These are phyloP conservation scores for Pseudogymnoascus sp. DNA, from an alignment of 2,329 filamentous ascomycete species.

Conservation along the genomic window DNA sequence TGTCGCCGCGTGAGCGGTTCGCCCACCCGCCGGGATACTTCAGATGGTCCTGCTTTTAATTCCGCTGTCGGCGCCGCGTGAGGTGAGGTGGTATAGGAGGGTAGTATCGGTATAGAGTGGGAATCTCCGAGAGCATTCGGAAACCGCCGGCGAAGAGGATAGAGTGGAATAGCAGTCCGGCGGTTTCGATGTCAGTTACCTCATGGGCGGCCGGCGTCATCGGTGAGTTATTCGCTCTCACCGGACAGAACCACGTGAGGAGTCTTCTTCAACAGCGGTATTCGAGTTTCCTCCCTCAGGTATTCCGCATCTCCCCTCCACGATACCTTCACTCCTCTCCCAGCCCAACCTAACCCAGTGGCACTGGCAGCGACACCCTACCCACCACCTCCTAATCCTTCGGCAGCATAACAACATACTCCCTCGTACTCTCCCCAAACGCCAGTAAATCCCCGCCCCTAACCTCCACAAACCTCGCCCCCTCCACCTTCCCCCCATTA, in stretches of 20 bases:
- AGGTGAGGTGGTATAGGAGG: not conserved
- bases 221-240: not conserved
- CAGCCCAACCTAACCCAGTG: not conserved
- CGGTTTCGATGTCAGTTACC: not conserved
- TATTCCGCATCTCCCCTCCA: not conserved
- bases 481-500: conserved; percentile 66
- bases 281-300: not conserved
- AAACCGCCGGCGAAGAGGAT: not conserved
- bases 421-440: conserved; percentile 80
- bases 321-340: not conserved
- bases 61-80: not conserved
- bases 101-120: not conserved
- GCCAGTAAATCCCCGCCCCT: conserved; percentile 80
- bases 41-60: conserved; percentile 17
- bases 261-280: not conserved
- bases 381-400: conserved; percentile 14
- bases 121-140: not conserved
- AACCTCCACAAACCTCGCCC: conserved; percentile 76
- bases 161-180: not conserved
- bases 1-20: not conserved
- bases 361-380: not conserved
- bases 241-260: not conserved
- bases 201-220: not conserved
- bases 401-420: conserved; percentile 89
- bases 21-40: conserved; percentile 10